Evolutionary conservation across 2,329 filamentous ascomycete species (phyloP).

Genomic region (Zalaria obscura): DNA sequence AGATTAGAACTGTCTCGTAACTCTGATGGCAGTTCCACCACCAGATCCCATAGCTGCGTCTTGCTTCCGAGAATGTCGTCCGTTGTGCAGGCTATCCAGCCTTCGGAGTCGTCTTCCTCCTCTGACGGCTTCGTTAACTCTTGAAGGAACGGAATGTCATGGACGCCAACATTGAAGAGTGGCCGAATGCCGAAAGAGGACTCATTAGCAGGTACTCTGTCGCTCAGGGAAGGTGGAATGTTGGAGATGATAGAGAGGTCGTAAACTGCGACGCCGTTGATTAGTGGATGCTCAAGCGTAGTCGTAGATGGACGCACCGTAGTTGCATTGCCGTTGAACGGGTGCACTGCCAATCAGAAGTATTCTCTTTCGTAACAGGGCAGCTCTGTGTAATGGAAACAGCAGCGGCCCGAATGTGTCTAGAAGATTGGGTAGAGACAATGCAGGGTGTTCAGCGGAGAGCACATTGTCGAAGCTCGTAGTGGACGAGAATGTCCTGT

Average conservation of each 20-base stretch:
- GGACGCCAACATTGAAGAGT: constrained; percentile 85
- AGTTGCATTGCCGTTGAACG: constrained; percentile 74
- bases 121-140: constrained; percentile 40
- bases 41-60: constrained; percentile 72
- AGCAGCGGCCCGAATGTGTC: constrained; percentile 80
- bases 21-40: constrained; percentile 64
- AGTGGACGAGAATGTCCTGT: constrained; percentile 38
- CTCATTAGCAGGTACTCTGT: constrained; percentile 46
- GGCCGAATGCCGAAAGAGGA: constrained; percentile 55
- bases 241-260: constrained; percentile 86
- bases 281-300: neutral
- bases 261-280: constrained; percentile 51
- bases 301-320: constrained; percentile 44
- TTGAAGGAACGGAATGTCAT: constrained; percentile 73
- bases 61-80: constrained; percentile 87
- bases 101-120: constrained; percentile 23
- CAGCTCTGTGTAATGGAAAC: constrained; percentile 80
- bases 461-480: constrained; percentile 51
- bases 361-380: constrained; percentile 74
- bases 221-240: constrained; percentile 59
- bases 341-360: constrained; percentile 76
- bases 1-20: constrained; percentile 24
- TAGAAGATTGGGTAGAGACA: constrained; percentile 63
- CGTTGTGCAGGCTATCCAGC: constrained; percentile 92
- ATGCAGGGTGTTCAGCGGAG: constrained; percentile 70